Evolutionary conservation across 768 basidiomycete species (phyloP).

Genomic region (Pleurotus tuoliensis): DNA sequence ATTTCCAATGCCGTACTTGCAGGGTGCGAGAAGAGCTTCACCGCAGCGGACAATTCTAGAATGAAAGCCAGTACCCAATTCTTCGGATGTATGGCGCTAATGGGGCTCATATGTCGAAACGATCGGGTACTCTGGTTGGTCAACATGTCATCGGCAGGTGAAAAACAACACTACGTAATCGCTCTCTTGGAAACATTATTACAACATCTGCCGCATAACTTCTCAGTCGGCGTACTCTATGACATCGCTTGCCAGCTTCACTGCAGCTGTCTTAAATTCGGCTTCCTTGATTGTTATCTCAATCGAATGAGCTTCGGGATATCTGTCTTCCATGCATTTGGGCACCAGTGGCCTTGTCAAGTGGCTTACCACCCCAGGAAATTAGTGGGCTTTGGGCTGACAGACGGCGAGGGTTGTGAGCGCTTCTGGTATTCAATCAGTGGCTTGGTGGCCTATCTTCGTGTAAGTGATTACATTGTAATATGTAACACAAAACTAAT

Average conservation of each 20-base stretch:
- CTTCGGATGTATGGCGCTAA: conserved; percentile 29
- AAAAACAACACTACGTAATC: conserved; percentile 29
- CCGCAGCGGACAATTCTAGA: conserved; percentile 21
- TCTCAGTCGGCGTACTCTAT: conserved; percentile 24
- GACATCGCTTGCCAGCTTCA: conserved; percentile 35
- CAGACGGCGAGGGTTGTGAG: conserved; percentile 28
- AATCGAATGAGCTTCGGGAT: conserved; percentile 24
- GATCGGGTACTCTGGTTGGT: conserved; percentile 29
- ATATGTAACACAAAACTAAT: background rate
- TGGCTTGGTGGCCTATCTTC: conserved; percentile 21
- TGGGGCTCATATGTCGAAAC: conserved; percentile 34
- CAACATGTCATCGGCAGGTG: conserved; percentile 32
- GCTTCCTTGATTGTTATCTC: conserved; percentile 19
- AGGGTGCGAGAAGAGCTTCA: conserved; percentile 28
- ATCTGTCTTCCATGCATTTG: conserved; percentile 36
- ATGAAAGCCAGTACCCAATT: conserved; percentile 25
- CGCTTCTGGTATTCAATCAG: conserved; percentile 27
- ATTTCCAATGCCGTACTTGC: conserved; percentile 27
- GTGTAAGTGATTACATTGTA: conserved; percentile 16
- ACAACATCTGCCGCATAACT: conserved; percentile 22
- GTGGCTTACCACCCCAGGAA: conserved; percentile 31
- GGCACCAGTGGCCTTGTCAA: conserved; percentile 37
- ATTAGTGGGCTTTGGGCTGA: conserved; percentile 23
- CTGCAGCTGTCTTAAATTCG: conserved; percentile 20
- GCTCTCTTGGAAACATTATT: conserved; percentile 28